Evolutionary conservation across 148 eudicot species (phyloP).

Genomic region (Amaranthus cruentus): DNA sequence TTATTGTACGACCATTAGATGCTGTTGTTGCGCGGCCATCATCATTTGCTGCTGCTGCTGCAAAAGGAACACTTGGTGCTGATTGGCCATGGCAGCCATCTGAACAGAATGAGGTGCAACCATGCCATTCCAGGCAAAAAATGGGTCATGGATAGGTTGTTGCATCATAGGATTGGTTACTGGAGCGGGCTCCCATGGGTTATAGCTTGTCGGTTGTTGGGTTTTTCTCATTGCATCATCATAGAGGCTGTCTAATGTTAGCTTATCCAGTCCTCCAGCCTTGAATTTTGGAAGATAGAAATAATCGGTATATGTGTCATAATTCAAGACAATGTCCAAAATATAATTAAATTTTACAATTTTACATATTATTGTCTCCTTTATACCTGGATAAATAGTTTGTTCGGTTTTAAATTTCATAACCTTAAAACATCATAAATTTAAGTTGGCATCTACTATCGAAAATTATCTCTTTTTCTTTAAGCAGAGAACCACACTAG

Average conservation of each 20-base stretch:
- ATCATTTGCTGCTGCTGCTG: conserved; percentile 60
- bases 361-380: too few relatives aligned
- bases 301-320: not conserved
- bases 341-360: too few relatives aligned
- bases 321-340: not conserved
- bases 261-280: conserved; percentile 88
- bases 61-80: conserved; percentile 59
- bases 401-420: too few relatives aligned
- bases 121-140: conserved; percentile 53
- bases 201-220: conserved; percentile 69
- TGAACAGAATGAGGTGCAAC: conserved; percentile 63
- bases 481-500: too few relatives aligned
- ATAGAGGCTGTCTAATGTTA: conserved; percentile 83
- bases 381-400: too few relatives aligned
- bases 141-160: conserved; percentile 53
- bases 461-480: too few relatives aligned
- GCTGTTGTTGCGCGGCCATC: conserved; percentile 45
- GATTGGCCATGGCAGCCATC: conserved; percentile 75
- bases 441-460: too few relatives aligned
- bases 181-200: conserved; percentile 75
- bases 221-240: conserved; percentile 90
- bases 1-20: conserved; percentile 14
- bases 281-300: conserved; percentile 15
- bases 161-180: conserved; percentile 52
- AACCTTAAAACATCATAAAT: too few relatives aligned